Evolutionary conservation across 176 grass and related monocot genomes (phyloP).

Genomic region (Oryza nivara): DNA sequence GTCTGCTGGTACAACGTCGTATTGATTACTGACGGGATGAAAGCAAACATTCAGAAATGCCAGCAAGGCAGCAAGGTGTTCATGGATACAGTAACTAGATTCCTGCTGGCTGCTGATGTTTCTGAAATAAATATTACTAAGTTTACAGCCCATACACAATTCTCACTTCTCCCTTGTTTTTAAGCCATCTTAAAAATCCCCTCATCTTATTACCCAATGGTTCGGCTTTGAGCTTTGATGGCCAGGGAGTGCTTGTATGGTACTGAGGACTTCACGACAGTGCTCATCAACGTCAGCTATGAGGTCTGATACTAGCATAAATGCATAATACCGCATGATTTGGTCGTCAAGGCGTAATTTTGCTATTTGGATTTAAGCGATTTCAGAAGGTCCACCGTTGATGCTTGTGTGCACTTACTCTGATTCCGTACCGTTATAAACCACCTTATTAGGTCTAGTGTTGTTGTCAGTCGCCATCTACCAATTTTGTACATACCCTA

Average conservation of each 20-base stretch:
- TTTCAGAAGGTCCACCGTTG: not conserved
- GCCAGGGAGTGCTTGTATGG: not conserved
- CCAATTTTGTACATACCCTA: constrained; percentile 1
- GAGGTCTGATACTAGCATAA: not conserved
- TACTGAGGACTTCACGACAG: not conserved
- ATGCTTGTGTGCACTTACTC: constrained; percentile 13
- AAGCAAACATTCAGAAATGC: constrained; percentile 12
- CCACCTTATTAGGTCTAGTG: constrained; percentile 33
- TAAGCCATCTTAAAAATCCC: not conserved
- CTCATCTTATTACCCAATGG: not conserved
- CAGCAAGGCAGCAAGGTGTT: not conserved
- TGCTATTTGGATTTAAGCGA: constrained; percentile 6
- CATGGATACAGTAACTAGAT: not conserved
- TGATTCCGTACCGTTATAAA: constrained; percentile 25
- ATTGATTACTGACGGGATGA: constrained; percentile 35
- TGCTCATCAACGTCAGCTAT: not conserved
- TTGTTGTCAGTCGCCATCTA: constrained; percentile 36
- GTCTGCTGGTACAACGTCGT: constrained; percentile 4
- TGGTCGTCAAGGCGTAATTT: not conserved
- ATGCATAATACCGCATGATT: not conserved
- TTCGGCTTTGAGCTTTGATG: constrained; percentile 14
- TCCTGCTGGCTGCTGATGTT: not conserved
- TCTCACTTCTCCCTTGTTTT: not conserved
- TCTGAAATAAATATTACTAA: not conserved
- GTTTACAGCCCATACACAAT: not conserved